phyloP scores from a whole-genome alignment of 2,329 filamentous ascomycete genomes.

The Blastomyces percursus region DNA sequence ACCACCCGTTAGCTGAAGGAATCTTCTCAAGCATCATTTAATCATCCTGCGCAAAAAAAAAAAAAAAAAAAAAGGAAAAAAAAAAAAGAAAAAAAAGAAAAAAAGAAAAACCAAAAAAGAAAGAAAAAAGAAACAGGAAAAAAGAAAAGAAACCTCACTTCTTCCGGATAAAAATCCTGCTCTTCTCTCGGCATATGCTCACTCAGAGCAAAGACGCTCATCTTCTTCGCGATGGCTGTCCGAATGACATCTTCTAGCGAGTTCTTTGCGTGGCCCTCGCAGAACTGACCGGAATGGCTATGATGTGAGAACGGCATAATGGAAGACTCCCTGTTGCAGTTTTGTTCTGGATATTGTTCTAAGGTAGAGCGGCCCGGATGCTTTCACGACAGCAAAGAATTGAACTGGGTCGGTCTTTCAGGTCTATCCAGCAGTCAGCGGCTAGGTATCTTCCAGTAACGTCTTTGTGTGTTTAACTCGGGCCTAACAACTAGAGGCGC shows the following conservation, averaged over 20 bases:
- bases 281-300: conserved; percentile 96
- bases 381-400: background rate
- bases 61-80: too few species aligned
- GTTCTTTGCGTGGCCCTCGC: conserved; percentile 76
- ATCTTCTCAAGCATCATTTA: background rate
- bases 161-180: conserved; percentile 83
- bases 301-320: conserved; percentile 94
- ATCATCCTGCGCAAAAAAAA: background rate
- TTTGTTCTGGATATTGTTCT: background rate
- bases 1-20: background rate
- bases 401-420: background rate
- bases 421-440: background rate
- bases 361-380: background rate
- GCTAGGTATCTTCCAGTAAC: background rate
- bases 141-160: conserved; percentile 41
- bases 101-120: too few species aligned
- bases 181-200: conserved; percentile 86
- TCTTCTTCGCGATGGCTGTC: conserved; percentile 64
- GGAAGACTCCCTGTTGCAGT: background rate
- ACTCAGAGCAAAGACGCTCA: conserved; percentile 75
- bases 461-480: too few species aligned
- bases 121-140: too few species aligned
- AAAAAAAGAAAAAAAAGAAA: too few species aligned
- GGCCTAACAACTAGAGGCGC: too few species aligned
- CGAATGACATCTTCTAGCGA: conserved; percentile 73